Conservation (phyloP, 768 basidiomycete species). For the Termitomyces sp. region DNA sequence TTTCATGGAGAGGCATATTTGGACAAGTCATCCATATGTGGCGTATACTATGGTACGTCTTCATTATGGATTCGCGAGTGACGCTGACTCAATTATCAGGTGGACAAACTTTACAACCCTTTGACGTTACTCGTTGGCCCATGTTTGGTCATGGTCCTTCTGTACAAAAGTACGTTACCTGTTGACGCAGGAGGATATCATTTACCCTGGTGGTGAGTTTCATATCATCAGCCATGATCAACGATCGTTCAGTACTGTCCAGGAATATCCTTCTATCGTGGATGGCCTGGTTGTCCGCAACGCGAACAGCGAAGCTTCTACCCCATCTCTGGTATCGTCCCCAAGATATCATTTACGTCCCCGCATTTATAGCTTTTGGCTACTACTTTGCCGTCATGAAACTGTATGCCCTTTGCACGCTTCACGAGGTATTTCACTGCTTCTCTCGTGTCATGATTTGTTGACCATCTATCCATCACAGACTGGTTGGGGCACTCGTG, state of each 20-base stretch:
- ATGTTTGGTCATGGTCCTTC: constrained; percentile 65
- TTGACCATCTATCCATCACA: constrained; percentile 17
- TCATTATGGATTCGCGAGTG: constrained; percentile 25
- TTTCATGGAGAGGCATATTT: constrained; percentile 84
- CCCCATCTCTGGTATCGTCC: constrained; percentile 79
- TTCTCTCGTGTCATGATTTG: background rate
- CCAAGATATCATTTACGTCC: constrained; percentile 72
- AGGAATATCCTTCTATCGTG: constrained; percentile 71
- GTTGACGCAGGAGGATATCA: constrained; percentile 69
- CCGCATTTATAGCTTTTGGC: constrained; percentile 84
- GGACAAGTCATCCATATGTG: constrained; percentile 87
- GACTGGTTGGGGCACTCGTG: constrained; percentile 95
- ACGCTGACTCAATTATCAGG: constrained; percentile 30
- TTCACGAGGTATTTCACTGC: constrained; percentile 61
- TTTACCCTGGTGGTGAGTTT: constrained; percentile 72
- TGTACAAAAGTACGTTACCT: constrained; percentile 74
- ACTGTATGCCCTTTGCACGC: constrained; percentile 81
- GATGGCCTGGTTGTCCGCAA: constrained; percentile 63
- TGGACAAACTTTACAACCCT: constrained; percentile 83
- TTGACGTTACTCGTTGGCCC: constrained; percentile 85
- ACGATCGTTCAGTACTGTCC: constrained; percentile 1
- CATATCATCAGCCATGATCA: background rate
- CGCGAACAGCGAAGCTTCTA: constrained; percentile 75
- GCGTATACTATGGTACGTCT: constrained; percentile 85
- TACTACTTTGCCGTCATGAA: constrained; percentile 97